Evolutionary conservation across 1,284 basidiomycete species (phyloP).

Genomic region (Schizophyllum amplum): DNA sequence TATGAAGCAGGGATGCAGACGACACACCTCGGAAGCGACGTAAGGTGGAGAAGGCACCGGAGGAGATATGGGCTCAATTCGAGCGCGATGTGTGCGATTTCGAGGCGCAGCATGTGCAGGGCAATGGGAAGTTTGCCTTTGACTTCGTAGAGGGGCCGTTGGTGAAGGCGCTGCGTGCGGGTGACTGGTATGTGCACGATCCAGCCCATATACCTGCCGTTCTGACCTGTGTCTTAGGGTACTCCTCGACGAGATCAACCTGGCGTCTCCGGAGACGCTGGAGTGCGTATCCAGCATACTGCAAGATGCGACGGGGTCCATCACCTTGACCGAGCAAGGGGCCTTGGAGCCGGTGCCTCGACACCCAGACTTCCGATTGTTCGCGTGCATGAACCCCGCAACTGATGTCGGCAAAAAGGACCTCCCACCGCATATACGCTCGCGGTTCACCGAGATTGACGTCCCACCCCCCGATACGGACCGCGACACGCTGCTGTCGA

Average conservation of each 20-base stretch:
- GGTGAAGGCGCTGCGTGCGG: constrained; percentile 83
- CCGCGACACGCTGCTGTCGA: constrained; percentile 82
- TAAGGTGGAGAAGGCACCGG: constrained; percentile 48
- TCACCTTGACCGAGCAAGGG: constrained; percentile 92
- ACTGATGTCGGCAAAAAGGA: constrained; percentile 99
- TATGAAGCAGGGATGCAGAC: constrained; percentile 22
- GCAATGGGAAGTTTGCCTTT: constrained; percentile 86
- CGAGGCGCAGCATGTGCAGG: constrained; percentile 78
- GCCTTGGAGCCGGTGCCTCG: constrained; percentile 86
- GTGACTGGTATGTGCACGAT: constrained; percentile 72
- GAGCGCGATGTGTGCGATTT: constrained; percentile 72
- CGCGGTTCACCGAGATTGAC: constrained; percentile 93
- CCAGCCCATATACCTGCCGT: constrained; percentile 1
- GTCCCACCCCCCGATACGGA: constrained; percentile 92
- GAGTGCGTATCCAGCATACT: constrained; percentile 89
- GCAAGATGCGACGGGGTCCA: constrained; percentile 79
- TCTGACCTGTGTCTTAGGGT: constrained; percentile 46
- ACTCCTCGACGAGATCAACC: constrained; percentile 93
- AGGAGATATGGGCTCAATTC: constrained; percentile 66
- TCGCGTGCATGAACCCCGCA: constrained; percentile 99
- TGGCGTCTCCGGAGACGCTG: constrained; percentile 91
- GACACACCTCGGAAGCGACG: constrained; percentile 66
- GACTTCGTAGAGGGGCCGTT: constrained; percentile 95
- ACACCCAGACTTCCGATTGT: constrained; percentile 93
- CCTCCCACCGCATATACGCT: constrained; percentile 83